Base-by-base conservation (phyloP, 2,329 filamentous ascomycete genomes). In the Periconia digitata region DNA sequence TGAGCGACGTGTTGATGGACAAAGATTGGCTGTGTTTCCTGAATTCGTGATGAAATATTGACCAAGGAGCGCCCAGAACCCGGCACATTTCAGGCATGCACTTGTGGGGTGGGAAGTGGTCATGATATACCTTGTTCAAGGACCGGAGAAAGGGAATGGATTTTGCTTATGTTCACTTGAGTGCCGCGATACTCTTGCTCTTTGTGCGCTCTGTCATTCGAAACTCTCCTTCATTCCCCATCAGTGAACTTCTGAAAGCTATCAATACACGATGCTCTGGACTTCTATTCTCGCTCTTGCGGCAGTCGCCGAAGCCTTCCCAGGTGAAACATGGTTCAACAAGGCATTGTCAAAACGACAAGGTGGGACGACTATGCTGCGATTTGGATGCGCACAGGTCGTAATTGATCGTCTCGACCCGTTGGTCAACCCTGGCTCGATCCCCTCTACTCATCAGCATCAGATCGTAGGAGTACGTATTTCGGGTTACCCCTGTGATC, bases 381-480 rank as follows among this genome's bases (percentile, higher is more conserved):
- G 64, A 46, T 67, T 67, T 50, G 64, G 64, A 36, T 67, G 64
- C 37, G 54, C 64, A 8, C 63, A 67, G 41, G 57, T 59, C 8
- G 62, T 65, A 37, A 64, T 67, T 43, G 64, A 67, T 40, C 57
- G 64, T 8, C 56, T 67, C 18, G 64, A 67, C 40, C 64, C 64
- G 20, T 51, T 67, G 12, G 70, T 73, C 40, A 71, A 71, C 46
- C 71, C 72, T 0, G 71, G 71, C 10, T 52, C 57, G 23, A 46
- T 59, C 2, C 67, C 61, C 2, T 69, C 67, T 0, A 64, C 68
- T 1, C 71, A 74, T 44, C 56, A 67, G 47, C 71, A 74, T 53
- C 72, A 74, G 54, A 64, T 74, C 39, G 71, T 69, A 2, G 72
- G 72, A 21, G 76, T 32, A 32, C 27, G 27, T 32, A 32, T 10